Base-by-base conservation (phyloP, 371 early-diverging fungal species). In the Mortierella sp. region DNA sequence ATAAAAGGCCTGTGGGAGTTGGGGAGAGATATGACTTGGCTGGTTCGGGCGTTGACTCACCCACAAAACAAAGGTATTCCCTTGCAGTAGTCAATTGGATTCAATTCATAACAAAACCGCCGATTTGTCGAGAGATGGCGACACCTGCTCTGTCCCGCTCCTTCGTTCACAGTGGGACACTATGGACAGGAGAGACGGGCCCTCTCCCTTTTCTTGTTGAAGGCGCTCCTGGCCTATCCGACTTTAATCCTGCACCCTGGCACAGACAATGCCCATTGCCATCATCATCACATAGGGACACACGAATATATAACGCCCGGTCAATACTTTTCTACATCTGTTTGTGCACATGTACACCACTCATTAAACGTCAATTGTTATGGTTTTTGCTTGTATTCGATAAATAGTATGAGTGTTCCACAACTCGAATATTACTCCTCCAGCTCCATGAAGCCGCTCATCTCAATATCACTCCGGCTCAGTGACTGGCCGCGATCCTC, bases 361-460 rank as follows among this genome's bases (percentile, higher is more conserved):
- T 31, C 19, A 14, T 14, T 28, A 34, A 34, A 19, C 10, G 2
- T 61, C 61, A 16, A 31, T 19, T 61, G 61, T 0, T 26, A 61
- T 61, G 16, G 14, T 31, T 31, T 16, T 61, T 21, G 2, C 24
- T 21, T 61, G 37, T 61, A 61, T 61, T 61, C 4, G 21, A 31
- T 34, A 34, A 6, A 6, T 16, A 28, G 6, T 61, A 8, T 16
- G 40, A 44, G 8, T 34, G 34, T 8, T 19, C 19, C 21, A 61
- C 2, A 2, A 2, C 6, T 61, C 34, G 34, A 34, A 5, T 61
- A 21, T 46, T 61, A 82, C 34, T 82, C 76, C 43, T 75, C 70
- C 24, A 51, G 28, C 10, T 80, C 84, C 72, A 83, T 19, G 69
- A 73, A 81, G n/a, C 85, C 85, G n/a, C 85, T 84, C 85, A 84